Percentiles rank a stretch among this genome's conserved stretches.
Evolutionary conservation across 306 rosid species (phyloP).

Genomic region (Cucurbita maxima): DNA sequence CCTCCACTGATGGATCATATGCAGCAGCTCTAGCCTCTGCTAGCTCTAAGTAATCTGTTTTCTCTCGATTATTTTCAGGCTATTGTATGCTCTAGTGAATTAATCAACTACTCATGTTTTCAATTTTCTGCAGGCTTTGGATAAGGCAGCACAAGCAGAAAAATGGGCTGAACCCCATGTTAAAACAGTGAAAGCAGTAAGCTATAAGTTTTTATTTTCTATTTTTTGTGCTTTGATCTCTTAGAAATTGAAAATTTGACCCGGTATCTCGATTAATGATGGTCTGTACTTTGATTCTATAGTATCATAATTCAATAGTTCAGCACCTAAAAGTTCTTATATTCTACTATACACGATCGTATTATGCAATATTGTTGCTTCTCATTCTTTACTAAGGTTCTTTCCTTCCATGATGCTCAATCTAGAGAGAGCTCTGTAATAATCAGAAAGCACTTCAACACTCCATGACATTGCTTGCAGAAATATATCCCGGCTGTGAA

Average conservation of each 20-base stretch:
- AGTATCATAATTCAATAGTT: background rate
- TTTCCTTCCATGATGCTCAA: background rate
- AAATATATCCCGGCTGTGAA: constrained; percentile 57
- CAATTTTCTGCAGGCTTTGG: constrained; percentile 38
- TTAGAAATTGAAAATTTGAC: background rate
- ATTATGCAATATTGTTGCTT: background rate
- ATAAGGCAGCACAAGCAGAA: constrained; percentile 58
- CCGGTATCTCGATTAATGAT: background rate
- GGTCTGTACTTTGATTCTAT: background rate
- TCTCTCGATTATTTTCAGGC: background rate
- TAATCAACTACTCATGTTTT: constrained; percentile 7
- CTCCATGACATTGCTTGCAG: constrained; percentile 23
- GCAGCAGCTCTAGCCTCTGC: too few relatives aligned
- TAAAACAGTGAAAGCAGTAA: constrained; percentile 63
- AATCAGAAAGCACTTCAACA: background rate
- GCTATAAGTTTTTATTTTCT: constrained; percentile 6
- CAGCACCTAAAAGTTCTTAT: background rate
- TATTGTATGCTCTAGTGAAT: background rate
- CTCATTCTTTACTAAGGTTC: background rate
- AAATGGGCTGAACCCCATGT: constrained; percentile 91
- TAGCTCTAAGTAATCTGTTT: too few relatives aligned
- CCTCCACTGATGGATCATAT: too few relatives aligned
- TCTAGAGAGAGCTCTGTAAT: background rate
- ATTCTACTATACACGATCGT: background rate
- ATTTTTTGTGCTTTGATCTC: background rate